phyloP scores from a whole-genome alignment of 257 asterid genomes.

The Primulina huaijiensis region DNA sequence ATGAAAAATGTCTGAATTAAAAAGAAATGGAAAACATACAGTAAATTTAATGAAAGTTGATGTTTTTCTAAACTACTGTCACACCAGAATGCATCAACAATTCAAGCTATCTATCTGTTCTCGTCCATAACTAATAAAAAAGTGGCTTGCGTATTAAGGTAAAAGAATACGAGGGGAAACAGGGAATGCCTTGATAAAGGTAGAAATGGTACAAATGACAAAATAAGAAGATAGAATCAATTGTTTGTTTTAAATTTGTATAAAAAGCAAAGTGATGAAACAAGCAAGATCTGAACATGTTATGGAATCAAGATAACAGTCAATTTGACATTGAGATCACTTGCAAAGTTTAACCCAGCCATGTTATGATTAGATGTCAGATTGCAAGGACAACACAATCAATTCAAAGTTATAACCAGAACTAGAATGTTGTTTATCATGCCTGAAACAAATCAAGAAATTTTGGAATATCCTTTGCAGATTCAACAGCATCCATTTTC shows the following conservation, averaged over 20 bases:
- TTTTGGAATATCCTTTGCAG: slow-evolving; percentile 75
- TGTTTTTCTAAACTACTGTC: background rate
- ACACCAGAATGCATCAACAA: background rate
- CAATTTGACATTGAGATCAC: background rate
- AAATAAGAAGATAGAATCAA: slow-evolving; percentile 7
- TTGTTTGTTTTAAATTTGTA: background rate
- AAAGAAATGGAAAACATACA: background rate
- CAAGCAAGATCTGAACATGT: background rate
- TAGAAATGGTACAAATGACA: background rate
- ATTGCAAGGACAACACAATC: background rate
- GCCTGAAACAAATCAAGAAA: slow-evolving; percentile 60
- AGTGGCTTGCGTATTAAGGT: background rate
- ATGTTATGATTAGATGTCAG: slow-evolving; percentile 9
- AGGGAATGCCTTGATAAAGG: background rate
- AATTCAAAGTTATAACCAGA: slow-evolving; percentile 5
- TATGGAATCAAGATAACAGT: background rate
- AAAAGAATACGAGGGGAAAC: background rate
- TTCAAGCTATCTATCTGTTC: background rate
- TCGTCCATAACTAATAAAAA: background rate
- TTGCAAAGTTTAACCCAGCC: background rate
- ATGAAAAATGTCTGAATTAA: background rate
- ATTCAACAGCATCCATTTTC: slow-evolving; percentile 85
- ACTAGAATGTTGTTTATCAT: slow-evolving; percentile 24
- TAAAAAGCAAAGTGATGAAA: background rate
- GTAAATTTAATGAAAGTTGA: too few relatives aligned